These are phyloP conservation scores for Gossypium davidsonii DNA, from an alignment of 441 rosid species.

Conservation along the genomic window DNA sequence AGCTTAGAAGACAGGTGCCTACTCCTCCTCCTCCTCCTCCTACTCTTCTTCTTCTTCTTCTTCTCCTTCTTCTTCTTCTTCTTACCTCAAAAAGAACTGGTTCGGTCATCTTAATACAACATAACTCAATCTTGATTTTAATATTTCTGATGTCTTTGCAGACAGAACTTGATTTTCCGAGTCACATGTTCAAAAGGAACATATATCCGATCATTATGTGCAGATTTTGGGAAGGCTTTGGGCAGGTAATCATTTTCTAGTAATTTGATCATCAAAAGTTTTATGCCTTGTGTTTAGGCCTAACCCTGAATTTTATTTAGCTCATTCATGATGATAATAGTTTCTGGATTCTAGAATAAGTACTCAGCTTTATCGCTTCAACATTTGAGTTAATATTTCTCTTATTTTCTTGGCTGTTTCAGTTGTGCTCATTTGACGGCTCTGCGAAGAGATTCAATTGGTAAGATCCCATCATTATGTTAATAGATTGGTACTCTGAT, in stretches of 20 bases:
- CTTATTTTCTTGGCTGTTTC: constrained; percentile 23
- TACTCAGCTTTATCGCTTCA: neutral
- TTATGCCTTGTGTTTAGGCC: neutral
- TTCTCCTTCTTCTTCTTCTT: neutral
- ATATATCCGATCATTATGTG: constrained; percentile 85
- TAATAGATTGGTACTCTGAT: neutral
- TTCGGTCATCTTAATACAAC: neutral
- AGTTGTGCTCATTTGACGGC: constrained; percentile 93
- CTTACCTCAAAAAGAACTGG: neutral
- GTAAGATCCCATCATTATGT: constrained; percentile 31
- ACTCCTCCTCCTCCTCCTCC: too few relatives aligned
- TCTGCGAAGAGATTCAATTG: constrained; percentile 90
- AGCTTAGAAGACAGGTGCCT: constrained; percentile 85
- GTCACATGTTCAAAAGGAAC: constrained; percentile 90
- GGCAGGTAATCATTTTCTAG: constrained; percentile 46
- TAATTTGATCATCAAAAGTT: constrained; percentile 1
- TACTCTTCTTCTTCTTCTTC: too few relatives aligned
- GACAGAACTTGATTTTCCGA: constrained; percentile 82
- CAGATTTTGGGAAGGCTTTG: constrained; percentile 88
- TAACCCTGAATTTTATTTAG: neutral
- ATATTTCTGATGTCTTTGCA: constrained; percentile 28
- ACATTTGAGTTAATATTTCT: neutral
- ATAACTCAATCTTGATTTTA: constrained; percentile 3
- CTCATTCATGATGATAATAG: neutral
- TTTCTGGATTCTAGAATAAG: neutral